Conservation (phyloP, 192 early-diverging fungal species). For the Piromyces finnis region DNA sequence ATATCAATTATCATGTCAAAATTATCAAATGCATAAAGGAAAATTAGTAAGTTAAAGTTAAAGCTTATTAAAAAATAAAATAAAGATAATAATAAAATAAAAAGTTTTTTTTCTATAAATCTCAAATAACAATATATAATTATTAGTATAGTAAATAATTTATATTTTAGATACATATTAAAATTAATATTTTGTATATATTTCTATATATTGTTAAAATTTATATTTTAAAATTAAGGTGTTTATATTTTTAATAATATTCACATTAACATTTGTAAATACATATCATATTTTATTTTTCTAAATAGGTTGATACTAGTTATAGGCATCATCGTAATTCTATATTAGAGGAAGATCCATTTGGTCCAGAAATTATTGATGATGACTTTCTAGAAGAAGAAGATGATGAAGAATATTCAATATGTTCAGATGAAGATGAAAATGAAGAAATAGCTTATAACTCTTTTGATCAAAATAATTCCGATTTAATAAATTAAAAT, state of each 20-base stretch:
- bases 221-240: neutral
- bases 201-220: neutral
- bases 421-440: neutral
- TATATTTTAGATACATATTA: neutral
- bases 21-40: neutral
- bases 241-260: neutral
- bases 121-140: no score
- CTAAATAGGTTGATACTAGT: neutral
- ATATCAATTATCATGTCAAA: neutral
- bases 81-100: no score
- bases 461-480: neutral
- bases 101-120: no score
- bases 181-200: neutral
- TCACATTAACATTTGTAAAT: no score
- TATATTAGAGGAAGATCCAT: neutral
- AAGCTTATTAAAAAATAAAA: no score
- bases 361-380: neutral
- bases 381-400: neutral
- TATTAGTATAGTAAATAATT: neutral
- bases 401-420: neutral
- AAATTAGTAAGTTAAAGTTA: neutral
- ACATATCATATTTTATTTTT: neutral
- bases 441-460: neutral
- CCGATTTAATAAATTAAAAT: neutral
- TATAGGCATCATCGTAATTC: neutral